These are phyloP conservation scores for Jimgerdemannia lactiflua DNA, from an alignment of 192 early-diverging fungal genomes.

Conservation along the genomic window DNA sequence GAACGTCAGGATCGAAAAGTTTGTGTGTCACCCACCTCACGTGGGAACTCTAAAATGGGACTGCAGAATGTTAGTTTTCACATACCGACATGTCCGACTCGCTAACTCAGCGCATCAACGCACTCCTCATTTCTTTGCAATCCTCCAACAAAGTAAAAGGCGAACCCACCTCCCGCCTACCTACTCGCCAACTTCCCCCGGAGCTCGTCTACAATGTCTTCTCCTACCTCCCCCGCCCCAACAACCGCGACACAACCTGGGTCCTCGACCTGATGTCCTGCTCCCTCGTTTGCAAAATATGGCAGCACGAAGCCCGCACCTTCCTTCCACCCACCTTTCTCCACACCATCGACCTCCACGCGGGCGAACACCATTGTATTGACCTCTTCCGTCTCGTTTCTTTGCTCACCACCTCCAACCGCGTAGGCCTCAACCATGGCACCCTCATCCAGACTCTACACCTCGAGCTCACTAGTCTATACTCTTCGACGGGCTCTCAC, in stretches of 20 bases:
- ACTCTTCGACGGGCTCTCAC: not conserved
- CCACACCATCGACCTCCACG: not conserved
- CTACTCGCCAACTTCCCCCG: not conserved
- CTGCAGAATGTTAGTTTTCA: no score
- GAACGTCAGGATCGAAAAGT: no score
- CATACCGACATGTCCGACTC: no score
- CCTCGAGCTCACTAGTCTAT: not conserved
- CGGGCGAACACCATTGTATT: not conserved
- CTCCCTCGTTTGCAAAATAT: not conserved
- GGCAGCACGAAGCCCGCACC: not conserved
- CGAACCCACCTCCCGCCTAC: no score
- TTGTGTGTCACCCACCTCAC: no score
- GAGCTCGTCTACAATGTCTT: not conserved
- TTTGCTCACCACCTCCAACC: not conserved
- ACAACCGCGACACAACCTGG: not conserved
- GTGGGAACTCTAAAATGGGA: no score
- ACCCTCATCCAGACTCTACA: not conserved
- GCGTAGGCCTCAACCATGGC: not conserved
- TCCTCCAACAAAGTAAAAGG: no score
- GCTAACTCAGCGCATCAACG: no score
- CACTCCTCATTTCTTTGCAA: no score
- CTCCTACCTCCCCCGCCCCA: not conserved
- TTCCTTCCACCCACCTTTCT: not conserved
- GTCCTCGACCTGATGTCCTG: not conserved
- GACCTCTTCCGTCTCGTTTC: not conserved